phyloP scores from a whole-genome alignment of 305 asterid genomes.

The Rubia balearica region DNA sequence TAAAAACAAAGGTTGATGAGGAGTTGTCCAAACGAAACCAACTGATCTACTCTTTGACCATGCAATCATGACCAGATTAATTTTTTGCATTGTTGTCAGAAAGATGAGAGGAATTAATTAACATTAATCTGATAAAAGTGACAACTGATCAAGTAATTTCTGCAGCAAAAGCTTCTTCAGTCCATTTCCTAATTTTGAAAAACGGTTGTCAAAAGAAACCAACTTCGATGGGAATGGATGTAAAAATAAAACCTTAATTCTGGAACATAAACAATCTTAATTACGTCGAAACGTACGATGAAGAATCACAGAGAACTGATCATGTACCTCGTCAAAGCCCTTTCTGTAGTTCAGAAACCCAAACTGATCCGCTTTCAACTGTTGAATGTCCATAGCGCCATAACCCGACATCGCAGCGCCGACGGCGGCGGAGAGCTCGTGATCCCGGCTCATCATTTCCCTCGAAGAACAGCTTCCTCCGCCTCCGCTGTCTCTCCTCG shows the following conservation, averaged over 20 bases:
- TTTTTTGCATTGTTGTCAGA: neutral
- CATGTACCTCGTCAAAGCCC: conserved; percentile 65
- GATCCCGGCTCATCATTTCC: conserved; percentile 46
- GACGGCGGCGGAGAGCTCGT: conserved; percentile 42
- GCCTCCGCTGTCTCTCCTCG: conserved; percentile 39
- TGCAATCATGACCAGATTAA: neutral
- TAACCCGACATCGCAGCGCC: conserved; percentile 43
- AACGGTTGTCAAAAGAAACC: neutral
- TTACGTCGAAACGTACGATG: neutral
- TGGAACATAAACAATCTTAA: too few species aligned
- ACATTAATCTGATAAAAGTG: neutral
- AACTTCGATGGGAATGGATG: too few species aligned
- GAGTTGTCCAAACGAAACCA: conserved; percentile 11
- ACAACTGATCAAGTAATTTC: neutral
- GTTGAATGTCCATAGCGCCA: conserved; percentile 55
- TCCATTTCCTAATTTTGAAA: too few species aligned
- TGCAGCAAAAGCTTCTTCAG: too few species aligned
- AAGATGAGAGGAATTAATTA: conserved; percentile 2
- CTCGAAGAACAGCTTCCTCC: conserved; percentile 49
- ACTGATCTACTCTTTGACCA: conserved; percentile 17
- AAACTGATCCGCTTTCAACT: conserved; percentile 61
- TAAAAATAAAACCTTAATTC: too few species aligned
- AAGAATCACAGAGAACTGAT: too few species aligned
- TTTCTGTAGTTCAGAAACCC: conserved; percentile 60
- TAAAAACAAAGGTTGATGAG: conserved; percentile 6